Evolutionary conservation across 202 grass and related monocot genomes (phyloP).

Genomic region (Cymbopogon flexuosus): DNA sequence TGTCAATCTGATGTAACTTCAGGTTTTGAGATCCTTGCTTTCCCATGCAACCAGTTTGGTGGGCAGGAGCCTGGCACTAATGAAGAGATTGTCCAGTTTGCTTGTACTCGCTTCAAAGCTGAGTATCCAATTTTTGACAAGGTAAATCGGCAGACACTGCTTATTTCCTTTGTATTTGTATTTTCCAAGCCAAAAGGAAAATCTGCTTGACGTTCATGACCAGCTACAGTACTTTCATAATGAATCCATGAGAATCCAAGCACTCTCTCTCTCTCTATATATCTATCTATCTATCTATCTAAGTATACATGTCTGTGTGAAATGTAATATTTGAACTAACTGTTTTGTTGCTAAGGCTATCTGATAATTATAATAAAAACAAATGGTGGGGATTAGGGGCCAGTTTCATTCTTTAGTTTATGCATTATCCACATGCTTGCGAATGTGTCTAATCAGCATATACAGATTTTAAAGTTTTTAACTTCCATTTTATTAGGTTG

Average conservation of each 20-base stretch:
- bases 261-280: neutral
- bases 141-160: constrained; percentile 28
- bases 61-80: constrained; percentile 90
- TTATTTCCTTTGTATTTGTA: neutral
- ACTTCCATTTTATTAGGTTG: constrained; percentile 50
- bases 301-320: neutral
- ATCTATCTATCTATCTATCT: neutral
- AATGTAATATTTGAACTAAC: neutral
- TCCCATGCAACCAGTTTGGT: constrained; percentile 96
- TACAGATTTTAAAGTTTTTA: neutral
- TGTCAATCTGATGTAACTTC: constrained; percentile 10
- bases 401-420: neutral
- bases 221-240: neutral
- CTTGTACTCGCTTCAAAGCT: constrained; percentile 90
- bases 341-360: neutral
- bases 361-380: neutral
- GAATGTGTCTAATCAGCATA: neutral
- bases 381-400: neutral
- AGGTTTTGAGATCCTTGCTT: constrained; percentile 94
- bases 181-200: neutral
- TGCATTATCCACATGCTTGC: neutral
- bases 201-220: neutral
- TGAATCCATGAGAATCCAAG: neutral
- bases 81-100: constrained; percentile 92
- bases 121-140: constrained; percentile 98